Evolutionary conservation across 768 basidiomycete genomes (phyloP), one percentile per base, ranked within the genome.

Genomic region (Leccinellum albellum): DNA sequence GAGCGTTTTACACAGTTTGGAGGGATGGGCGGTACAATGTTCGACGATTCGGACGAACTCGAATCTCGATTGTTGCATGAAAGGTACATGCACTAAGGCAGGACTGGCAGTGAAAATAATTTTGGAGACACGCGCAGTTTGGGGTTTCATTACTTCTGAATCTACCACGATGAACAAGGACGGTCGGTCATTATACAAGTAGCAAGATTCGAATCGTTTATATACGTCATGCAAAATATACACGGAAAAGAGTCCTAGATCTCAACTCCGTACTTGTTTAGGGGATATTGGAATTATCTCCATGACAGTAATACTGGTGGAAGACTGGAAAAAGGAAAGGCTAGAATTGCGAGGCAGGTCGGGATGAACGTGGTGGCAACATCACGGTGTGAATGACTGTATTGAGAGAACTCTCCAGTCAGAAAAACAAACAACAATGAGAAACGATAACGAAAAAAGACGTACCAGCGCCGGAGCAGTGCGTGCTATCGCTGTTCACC

Each of bases 391-490:
- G 59, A 46, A 62, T 33, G 35, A 65, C 64, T 64, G 37, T 6
- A 40, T 3, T 1, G n/a, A 9, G 15, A 14, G n/a, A 10, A 12
- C n/a, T 13, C n/a, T 7, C 50, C 8, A 14, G 23, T 55, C 32
- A 57, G 53, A n/a, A n/a, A 46, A 32, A 21, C 37, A 1, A 6
- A 21, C 7, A 3, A 17, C 4, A 37, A 28, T 15, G 9, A 6
- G 40, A 26, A 35, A 20, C 7, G 7, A 32, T 23, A 17, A 37
- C n/a, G n/a, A 12, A 8, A 32, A 3, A 37, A n/a, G 21, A 59
- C 64, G 14, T 4, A 64, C 64, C 58, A 29, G 57, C 51, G 13
- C 64, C 64, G 26, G 51, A 13, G 8, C 57, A 57, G 3, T 48
- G 12, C 12, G 0, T 10, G 20, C 55, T 57, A 15, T 51, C 51